Evolutionary conservation across 495 filamentous ascomycete genomes (phyloP), one percentile per base, ranked within the genome.

Genomic region (Tuber magnatum): DNA sequence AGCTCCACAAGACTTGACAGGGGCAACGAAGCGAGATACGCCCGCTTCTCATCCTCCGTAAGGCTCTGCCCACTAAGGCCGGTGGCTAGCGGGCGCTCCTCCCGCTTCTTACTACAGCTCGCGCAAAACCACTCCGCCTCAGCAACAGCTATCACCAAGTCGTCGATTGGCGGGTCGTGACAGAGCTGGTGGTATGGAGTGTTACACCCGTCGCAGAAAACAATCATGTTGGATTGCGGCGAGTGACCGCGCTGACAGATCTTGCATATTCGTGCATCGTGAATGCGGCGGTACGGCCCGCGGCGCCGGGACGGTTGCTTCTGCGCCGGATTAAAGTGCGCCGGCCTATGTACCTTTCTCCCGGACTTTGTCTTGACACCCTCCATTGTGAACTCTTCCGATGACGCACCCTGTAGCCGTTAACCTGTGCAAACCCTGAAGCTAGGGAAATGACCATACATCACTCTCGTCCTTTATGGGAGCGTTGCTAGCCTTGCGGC

Each of bases 201-300:
- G 81, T 95, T 94, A 85, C 95, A 99, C 20, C 89, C 91, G 83
- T 97, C 94, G 84, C 95, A 99, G 82, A 97, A 95, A 12, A 98
- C 95, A 74, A 99, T 97, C 85, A 90, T 87, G 83, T 99, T 99
- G 75, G 82, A 89, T 28, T 86, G 82, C 0, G 93, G 91, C 73
- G 90, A 92, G 71, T 92, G 88, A 14, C 92, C 90, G 61, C 95
- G 87, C 70, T 90, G 88, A 84, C 95, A 99, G 79, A 90, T 86
- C 74, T 89, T 91, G 84, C 95, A 98, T 22, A 91, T 85, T 72
- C 84, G 80, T 38, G 85, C 77, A 71, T 85, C 82, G 61, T 80
- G 77, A 72, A 80, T 80, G 40, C 78, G 75, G 35, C 77, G 75
- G 74, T 84, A 78, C 48, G 78, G 72, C 16, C 78, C 80, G 75